Conservation (phyloP, 208 protist species). For the Strigomonas culicis region DNA sequence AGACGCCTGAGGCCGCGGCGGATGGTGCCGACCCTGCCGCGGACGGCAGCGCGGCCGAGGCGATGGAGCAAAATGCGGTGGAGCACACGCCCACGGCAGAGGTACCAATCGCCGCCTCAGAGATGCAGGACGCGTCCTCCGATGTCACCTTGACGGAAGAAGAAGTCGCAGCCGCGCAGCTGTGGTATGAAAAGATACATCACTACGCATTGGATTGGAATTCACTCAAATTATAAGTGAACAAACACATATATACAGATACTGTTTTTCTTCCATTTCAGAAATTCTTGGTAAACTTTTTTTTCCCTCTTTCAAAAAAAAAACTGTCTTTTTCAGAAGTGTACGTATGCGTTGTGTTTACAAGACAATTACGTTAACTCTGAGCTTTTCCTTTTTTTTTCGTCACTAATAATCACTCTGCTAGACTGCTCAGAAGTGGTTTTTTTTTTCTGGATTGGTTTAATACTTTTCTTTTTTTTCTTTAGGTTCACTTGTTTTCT, state of each 20-base stretch:
- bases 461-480: slow-evolving; percentile 4
- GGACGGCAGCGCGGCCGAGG: no score
- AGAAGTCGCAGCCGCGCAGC: neutral
- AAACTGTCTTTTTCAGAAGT: no score
- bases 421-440: neutral
- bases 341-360: no score
- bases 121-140: neutral
- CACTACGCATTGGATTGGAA: slow-evolving; percentile 8
- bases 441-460: neutral
- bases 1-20: no score
- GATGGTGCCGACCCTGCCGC: no score
- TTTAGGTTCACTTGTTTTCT: slow-evolving; percentile 9
- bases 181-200: slow-evolving; percentile 9
- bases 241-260: neutral
- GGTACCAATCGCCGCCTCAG: neutral
- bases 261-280: neutral
- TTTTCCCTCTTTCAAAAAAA: neutral
- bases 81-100: neutral
- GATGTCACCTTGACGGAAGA: neutral
- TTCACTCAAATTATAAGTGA: neutral
- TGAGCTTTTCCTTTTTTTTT: slow-evolving; percentile 1
- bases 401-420: neutral
- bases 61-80: neutral
- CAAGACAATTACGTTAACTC: neutral
- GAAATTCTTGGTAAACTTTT: neutral